These are phyloP conservation scores for Aspergillus alliaceus DNA, from an alignment of 2,329 filamentous ascomycete genomes.

Conservation along the genomic window DNA sequence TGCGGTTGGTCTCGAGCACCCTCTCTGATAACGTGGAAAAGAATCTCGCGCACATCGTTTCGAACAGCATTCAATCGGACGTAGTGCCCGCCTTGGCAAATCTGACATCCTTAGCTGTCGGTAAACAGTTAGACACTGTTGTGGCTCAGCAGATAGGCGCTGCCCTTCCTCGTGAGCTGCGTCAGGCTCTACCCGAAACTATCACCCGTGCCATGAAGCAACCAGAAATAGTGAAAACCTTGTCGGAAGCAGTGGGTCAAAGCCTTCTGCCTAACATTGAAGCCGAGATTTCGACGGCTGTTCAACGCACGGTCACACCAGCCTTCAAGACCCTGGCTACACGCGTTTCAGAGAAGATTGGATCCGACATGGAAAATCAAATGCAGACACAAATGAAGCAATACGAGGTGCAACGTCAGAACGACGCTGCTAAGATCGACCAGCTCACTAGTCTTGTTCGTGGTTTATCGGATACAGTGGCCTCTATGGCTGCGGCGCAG, in stretches of 20 bases:
- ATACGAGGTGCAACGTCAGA: slow-evolving; percentile 52
- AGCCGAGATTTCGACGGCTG: slow-evolving; percentile 61
- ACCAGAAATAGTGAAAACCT: slow-evolving; percentile 68
- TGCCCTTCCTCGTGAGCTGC: slow-evolving; percentile 71
- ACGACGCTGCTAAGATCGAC: slow-evolving; percentile 59
- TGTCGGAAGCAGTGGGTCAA: slow-evolving; percentile 70
- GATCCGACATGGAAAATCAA: slow-evolving; percentile 66
- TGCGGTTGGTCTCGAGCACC: slow-evolving; percentile 67
- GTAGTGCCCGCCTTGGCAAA: slow-evolving; percentile 74
- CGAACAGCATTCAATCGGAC: slow-evolving; percentile 70
- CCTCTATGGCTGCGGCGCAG: slow-evolving; percentile 45
- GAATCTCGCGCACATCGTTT: slow-evolving; percentile 74
- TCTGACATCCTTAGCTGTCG: slow-evolving; percentile 66
- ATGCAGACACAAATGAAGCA: slow-evolving; percentile 53
- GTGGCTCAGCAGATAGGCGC: slow-evolving; percentile 67
- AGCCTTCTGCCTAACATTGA: slow-evolving; percentile 69
- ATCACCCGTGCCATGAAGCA: slow-evolving; percentile 70
- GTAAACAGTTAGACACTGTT: slow-evolving; percentile 68
- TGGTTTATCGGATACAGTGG: slow-evolving; percentile 53
- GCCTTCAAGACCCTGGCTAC: slow-evolving; percentile 64
- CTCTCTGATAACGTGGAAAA: slow-evolving; percentile 72
- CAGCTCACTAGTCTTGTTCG: slow-evolving; percentile 59
- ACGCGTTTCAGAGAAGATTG: slow-evolving; percentile 66
- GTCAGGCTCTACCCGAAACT: slow-evolving; percentile 65
- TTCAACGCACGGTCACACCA: slow-evolving; percentile 66